Evolutionary conservation across 768 basidiomycete genomes (phyloP).

Genomic region (Rubroboletus pulcherrimus): DNA sequence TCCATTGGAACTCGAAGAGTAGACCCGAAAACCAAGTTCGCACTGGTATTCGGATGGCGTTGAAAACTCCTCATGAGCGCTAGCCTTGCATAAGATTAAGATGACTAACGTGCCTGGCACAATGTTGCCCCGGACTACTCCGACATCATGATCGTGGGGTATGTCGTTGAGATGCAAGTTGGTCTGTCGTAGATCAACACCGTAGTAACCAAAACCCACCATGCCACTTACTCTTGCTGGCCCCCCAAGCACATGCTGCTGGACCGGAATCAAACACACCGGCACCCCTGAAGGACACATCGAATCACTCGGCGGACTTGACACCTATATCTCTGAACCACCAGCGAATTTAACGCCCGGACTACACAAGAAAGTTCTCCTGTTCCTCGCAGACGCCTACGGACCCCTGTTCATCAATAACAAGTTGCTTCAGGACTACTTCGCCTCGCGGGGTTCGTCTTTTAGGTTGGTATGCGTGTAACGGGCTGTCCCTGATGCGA

Average conservation of each 20-base stretch:
- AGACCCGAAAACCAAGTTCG: too few relatives aligned
- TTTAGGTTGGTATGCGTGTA: neutral
- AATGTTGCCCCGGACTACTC: too few relatives aligned
- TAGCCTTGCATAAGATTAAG: too few relatives aligned
- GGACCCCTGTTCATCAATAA: slow-evolving; percentile 56
- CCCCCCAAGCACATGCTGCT: slow-evolving; percentile 47
- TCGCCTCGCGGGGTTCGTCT: slow-evolving; percentile 48
- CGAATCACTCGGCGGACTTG: slow-evolving; percentile 42
- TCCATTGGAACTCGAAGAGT: neutral
- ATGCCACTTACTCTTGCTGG: slow-evolving; percentile 32
- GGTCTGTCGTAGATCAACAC: neutral
- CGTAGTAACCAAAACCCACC: neutral
- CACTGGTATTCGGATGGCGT: too few relatives aligned
- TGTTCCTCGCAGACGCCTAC: slow-evolving; percentile 56
- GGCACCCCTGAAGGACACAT: slow-evolving; percentile 45
- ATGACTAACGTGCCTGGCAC: neutral
- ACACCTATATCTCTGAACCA: slow-evolving; percentile 55
- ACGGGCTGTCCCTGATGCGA: neutral
- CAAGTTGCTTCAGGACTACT: slow-evolving; percentile 57
- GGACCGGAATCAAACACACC: slow-evolving; percentile 44
- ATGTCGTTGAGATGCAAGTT: neutral
- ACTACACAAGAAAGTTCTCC: slow-evolving; percentile 40
- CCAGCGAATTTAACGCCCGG: slow-evolving; percentile 15
- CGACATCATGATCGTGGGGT: neutral
- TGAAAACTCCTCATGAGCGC: too few relatives aligned